Evolutionary conservation across 139 green algal species (phyloP), one percentile per base, ranked within the genome.

Genomic region (Picocystis salinarum): DNA sequence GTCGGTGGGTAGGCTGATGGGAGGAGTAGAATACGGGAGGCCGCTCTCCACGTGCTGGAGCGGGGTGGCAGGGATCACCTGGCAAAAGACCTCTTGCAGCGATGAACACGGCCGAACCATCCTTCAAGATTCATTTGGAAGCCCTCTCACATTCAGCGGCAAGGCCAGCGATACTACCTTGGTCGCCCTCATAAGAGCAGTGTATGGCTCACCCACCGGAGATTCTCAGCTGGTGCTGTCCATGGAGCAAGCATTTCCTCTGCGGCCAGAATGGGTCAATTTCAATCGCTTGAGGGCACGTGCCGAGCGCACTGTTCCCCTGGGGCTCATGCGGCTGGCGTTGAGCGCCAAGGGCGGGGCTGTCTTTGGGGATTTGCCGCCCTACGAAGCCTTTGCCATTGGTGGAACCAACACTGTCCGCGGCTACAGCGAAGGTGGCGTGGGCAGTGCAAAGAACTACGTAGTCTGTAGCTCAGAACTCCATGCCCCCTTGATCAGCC

Each of bases 321-420:
- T 84, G 4, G 69, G 70, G 10, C 73, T 61, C 22, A 29, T 59
- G 3, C 17, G 40, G 11, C 39, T 57, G 6, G 4, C 24, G 4
- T 13, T 62, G 6, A 28, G 37, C 39, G 47, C 42, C 30, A 56
- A 56, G 62, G 59, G 59, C 9, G 63, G 63, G 4, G 56, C 28
- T 17, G 40, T 73, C 12, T 28, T 86, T 15, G 86, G 82, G 0
- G 85, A 97, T 56, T 48, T 97, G 36, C 87, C 86, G 2, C 82
- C 86, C 15, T 92, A 95, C 51, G 86, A 97, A 63, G 84, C 86
- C 5, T 96, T 96, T 51, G 73, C 84, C 15, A 81, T 96, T 26
- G 86, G 86, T 4, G 79, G 85, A 24, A 89, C 80, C 45, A 91
- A 92, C 52, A 74, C 48, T 19, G 82, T 94, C 45, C 66, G 85